Conservation (phyloP, 1,139 yeast species). For the Tardiomyces digboiensis region DNA sequence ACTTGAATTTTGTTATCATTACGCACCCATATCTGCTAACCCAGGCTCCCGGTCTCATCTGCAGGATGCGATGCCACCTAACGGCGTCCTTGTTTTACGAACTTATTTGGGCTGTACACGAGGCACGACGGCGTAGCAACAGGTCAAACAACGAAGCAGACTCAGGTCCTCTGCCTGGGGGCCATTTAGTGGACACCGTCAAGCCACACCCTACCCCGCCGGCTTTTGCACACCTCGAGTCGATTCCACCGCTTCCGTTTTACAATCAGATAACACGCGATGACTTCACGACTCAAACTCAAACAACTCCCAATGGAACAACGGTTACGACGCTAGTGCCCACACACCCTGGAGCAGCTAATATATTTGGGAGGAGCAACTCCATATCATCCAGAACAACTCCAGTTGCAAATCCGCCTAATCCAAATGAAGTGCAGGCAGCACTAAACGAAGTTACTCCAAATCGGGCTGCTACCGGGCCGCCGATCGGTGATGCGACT, state of each 20-base stretch:
- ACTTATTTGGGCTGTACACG: constrained; percentile 91
- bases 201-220: constrained; percentile 2
- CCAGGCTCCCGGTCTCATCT: constrained; percentile 61
- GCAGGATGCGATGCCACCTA: constrained; percentile 85
- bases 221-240: constrained; percentile 2
- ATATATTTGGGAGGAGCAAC: constrained; percentile 49
- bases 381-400: constrained; percentile 41
- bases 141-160: constrained; percentile 7
- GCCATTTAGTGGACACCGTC: neutral
- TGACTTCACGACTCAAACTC: constrained; percentile 75
- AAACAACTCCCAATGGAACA: constrained; percentile 89
- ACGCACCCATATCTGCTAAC: constrained; percentile 81
- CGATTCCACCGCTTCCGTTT: constrained; percentile 67
- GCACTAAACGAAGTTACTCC: neutral
- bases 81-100: constrained; percentile 90
- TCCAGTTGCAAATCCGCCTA: neutral
- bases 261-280: constrained; percentile 90
- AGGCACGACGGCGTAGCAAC: constrained; percentile 64
- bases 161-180: constrained; percentile 3
- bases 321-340: constrained; percentile 86
- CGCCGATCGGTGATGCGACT: neutral
- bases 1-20: constrained; percentile 75
- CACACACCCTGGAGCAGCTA: constrained; percentile 46
- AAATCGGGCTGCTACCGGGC: neutral
- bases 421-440: neutral